A percentile compares a stretch with the other conserved stretches of the same genome.
These are phyloP conservation scores for Populus tomentosa DNA, from an alignment of 441 rosid species.

Conservation along the genomic window DNA sequence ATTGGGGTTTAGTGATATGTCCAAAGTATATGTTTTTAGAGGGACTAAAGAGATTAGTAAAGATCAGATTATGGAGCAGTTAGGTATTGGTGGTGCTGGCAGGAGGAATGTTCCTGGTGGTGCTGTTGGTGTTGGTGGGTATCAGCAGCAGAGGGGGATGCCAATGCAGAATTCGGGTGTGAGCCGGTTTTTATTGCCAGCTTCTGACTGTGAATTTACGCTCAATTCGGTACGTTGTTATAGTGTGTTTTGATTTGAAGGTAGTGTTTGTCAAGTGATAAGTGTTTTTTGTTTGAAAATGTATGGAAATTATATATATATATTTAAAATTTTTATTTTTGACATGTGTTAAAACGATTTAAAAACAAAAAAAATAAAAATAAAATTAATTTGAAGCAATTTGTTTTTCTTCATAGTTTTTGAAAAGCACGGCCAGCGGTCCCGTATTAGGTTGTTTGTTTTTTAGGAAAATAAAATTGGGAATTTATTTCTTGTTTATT, in stretches of 20 bases:
- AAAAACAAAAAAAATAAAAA: too few relatives aligned
- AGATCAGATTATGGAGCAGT: slow-evolving; percentile 73
- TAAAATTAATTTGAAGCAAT: too few relatives aligned
- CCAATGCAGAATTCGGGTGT: slow-evolving; percentile 50
- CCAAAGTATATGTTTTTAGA: slow-evolving; percentile 75
- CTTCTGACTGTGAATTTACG: slow-evolving; percentile 80
- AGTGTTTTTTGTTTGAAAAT: background rate
- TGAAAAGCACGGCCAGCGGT: too few relatives aligned
- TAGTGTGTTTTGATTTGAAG: background rate
- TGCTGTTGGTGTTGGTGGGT: slow-evolving; percentile 19
- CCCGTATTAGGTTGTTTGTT: background rate
- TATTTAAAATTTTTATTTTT: too few relatives aligned
- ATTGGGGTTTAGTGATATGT: slow-evolving; percentile 78
- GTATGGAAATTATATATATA: background rate
- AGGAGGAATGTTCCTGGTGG: slow-evolving; percentile 38
- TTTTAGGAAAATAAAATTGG: background rate
- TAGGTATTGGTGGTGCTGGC: slow-evolving; percentile 53
- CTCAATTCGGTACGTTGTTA: slow-evolving; percentile 54
- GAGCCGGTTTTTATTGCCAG: slow-evolving; percentile 73
- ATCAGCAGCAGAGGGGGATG: slow-evolving; percentile 51
- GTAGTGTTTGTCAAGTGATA: background rate
- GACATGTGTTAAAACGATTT: too few relatives aligned
- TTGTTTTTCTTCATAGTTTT: too few relatives aligned
- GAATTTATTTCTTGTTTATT: background rate
- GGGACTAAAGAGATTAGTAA: slow-evolving; percentile 70